These are phyloP conservation scores for Neurospora tetraspora DNA, from an alignment of 495 filamentous ascomycete genomes.

Conservation along the genomic window DNA sequence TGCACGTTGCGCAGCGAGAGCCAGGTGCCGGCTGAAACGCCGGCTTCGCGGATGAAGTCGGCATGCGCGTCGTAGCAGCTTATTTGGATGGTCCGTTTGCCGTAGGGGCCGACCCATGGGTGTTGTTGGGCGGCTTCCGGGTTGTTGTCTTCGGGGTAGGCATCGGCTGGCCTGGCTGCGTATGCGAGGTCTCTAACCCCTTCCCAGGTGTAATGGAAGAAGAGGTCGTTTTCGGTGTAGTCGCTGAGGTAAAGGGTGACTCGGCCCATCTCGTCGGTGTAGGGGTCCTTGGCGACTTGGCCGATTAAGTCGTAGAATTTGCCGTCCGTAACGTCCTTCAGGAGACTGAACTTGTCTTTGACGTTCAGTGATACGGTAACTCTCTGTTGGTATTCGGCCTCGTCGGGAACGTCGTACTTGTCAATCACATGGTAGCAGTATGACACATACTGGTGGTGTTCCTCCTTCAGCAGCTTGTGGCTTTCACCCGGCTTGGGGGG, in stretches of 20 bases:
- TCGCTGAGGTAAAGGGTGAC: conserved; percentile 72
- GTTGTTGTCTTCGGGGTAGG: conserved; percentile 26
- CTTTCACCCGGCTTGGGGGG: conserved; percentile 3
- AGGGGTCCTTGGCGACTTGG: conserved; percentile 62
- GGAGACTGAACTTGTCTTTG: conserved; percentile 49
- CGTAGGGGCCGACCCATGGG: conserved; percentile 67
- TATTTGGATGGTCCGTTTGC: conserved; percentile 61
- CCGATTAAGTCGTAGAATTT: conserved; percentile 62
- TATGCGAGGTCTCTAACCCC: conserved; percentile 26
- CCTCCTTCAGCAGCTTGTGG: conserved; percentile 6
- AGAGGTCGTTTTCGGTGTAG: conserved; percentile 59
- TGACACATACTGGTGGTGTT: conserved; percentile 30
- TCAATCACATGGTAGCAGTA: conserved; percentile 30
- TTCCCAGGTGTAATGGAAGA: conserved; percentile 49
- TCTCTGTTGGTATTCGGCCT: conserved; percentile 35
- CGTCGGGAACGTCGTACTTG: conserved; percentile 32
- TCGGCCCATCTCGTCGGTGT: conserved; percentile 29
- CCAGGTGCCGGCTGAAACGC: conserved; percentile 49
- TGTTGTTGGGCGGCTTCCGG: not conserved
- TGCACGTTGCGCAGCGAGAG: conserved; percentile 62
- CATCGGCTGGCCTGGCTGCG: conserved; percentile 9
- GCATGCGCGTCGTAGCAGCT: conserved; percentile 65
- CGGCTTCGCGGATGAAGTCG: conserved; percentile 32
- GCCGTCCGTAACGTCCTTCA: conserved; percentile 51
- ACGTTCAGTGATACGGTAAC: conserved; percentile 27